A percentile compares a stretch with the other conserved stretches of the same genome.
Conservation (phyloP, 345 rosid genomes). For the Salix dunnii region DNA sequence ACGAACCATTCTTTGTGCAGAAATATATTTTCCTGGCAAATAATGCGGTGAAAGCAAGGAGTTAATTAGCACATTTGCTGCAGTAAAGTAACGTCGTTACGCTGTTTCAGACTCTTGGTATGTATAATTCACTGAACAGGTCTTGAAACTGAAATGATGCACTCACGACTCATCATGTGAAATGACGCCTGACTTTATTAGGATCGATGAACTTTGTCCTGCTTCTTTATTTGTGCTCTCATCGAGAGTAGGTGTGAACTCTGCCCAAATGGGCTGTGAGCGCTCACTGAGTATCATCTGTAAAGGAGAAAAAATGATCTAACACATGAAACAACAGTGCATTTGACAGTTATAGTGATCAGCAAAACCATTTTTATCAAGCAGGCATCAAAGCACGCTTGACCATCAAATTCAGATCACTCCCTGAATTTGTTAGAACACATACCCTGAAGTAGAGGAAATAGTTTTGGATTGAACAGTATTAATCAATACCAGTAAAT, state of each 20-base stretch:
- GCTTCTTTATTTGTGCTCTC: constrained; percentile 31
- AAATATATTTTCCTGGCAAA: constrained; percentile 52
- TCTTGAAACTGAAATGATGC: constrained; percentile 2
- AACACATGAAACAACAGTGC: not conserved
- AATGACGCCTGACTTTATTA: constrained; percentile 55
- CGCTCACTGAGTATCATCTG: constrained; percentile 57
- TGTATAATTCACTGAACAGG: not conserved
- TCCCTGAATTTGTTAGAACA: not conserved
- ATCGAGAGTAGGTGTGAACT: constrained; percentile 31
- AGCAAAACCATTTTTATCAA: not conserved
- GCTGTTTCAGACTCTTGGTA: not conserved
- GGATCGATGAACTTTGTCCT: constrained; percentile 33
- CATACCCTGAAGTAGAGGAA: not conserved
- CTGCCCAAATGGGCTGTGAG: constrained; percentile 58
- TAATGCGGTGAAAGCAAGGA: constrained; percentile 12
- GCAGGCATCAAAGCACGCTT: not conserved
- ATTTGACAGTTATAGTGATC: not conserved
- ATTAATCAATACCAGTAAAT: not conserved
- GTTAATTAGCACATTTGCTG: not conserved
- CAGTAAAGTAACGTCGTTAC: not conserved
- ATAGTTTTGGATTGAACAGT: not conserved
- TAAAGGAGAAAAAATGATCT: constrained; percentile 4
- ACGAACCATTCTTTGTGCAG: constrained; percentile 50
- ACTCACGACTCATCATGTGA: constrained; percentile 55
- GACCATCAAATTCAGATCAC: not conserved